Evolutionary conservation across 345 rosid genomes (phyloP).

Genomic region (Turritis glabra): DNA sequence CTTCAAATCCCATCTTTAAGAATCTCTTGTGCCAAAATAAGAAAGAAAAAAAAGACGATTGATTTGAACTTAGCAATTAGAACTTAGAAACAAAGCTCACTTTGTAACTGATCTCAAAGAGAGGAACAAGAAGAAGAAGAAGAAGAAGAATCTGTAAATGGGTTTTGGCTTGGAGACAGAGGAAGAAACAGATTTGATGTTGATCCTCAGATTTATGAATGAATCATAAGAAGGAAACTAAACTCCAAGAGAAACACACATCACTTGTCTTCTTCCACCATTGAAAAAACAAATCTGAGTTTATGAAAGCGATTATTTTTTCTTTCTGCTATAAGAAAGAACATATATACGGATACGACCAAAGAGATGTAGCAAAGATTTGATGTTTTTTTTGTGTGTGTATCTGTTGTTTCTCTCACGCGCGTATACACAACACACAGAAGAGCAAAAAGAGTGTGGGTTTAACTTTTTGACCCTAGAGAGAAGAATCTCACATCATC

Average conservation of each 20-base stretch:
- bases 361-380: conserved; percentile 42
- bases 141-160: conserved; percentile 4
- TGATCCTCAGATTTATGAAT: conserved; percentile 1
- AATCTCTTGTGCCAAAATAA: conserved; percentile 1
- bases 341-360: conserved; percentile 39
- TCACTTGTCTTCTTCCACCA: conserved; percentile 42
- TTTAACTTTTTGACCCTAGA: conserved; percentile 36
- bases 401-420: neutral
- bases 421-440: conserved; percentile 3
- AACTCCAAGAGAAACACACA: conserved; percentile 25
- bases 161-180: conserved; percentile 28
- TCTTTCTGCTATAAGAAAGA: conserved; percentile 12
- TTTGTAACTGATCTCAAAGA: conserved; percentile 27
- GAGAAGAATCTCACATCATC: conserved; percentile 33
- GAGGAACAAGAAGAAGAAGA: conserved; percentile 3
- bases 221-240: conserved; percentile 21
- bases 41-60: neutral
- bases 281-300: conserved; percentile 36
- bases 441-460: conserved; percentile 22
- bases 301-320: conserved; percentile 28
- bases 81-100: conserved; percentile 20
- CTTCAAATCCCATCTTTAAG: conserved; percentile 57
- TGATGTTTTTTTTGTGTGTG: conserved; percentile 18
- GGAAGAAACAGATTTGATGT: conserved; percentile 13
- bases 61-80: neutral